Percentiles rank a stretch among this genome's conserved stretches.
Conservation (phyloP, 1,284 basidiomycete species). For the Tremellales sp. region DNA sequence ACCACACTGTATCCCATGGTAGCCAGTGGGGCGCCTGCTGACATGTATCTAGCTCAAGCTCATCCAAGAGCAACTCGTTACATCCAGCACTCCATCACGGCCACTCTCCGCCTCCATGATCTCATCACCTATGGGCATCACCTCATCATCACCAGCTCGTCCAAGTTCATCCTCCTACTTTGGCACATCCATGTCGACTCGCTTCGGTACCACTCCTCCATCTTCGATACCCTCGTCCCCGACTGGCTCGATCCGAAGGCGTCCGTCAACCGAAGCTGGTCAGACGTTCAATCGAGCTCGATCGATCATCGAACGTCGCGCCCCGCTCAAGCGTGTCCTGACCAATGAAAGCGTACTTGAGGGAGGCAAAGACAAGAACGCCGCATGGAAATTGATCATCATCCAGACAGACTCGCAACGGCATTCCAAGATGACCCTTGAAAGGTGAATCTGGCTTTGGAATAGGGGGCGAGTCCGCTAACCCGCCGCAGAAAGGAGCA, state of each 20-base stretch:
- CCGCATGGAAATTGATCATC: constrained; percentile 48
- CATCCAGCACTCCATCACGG: constrained; percentile 5
- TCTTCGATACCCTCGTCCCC: constrained; percentile 11
- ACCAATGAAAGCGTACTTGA: constrained; percentile 43
- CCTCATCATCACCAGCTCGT: constrained; percentile 22
- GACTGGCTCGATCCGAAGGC: constrained; percentile 10
- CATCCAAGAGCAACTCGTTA: constrained; percentile 35
- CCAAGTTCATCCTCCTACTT: constrained; percentile 22
- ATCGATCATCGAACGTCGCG: constrained; percentile 22
- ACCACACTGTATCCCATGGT: too few species aligned
- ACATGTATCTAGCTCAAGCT: constrained; percentile 39
- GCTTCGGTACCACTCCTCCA: constrained; percentile 22
- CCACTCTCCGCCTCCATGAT: constrained; percentile 12
- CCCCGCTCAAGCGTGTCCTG: constrained; percentile 38
- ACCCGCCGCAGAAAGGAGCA: constrained; percentile 40
- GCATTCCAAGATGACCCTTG: constrained; percentile 39
- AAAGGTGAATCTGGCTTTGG: constrained; percentile 20
- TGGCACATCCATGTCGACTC: constrained; percentile 22
- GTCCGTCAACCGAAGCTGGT: constrained; percentile 26
- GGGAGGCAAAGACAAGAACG: constrained; percentile 48
- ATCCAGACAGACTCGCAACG: constrained; percentile 42
- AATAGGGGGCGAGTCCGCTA: constrained; percentile 1
- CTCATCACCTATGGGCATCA: constrained; percentile 17
- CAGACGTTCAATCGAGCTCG: constrained; percentile 14
- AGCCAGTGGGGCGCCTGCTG: too few species aligned